Evolutionary conservation across 139 green algal genomes (phyloP).

Genomic region (Chlamydomonas schloesseri): DNA sequence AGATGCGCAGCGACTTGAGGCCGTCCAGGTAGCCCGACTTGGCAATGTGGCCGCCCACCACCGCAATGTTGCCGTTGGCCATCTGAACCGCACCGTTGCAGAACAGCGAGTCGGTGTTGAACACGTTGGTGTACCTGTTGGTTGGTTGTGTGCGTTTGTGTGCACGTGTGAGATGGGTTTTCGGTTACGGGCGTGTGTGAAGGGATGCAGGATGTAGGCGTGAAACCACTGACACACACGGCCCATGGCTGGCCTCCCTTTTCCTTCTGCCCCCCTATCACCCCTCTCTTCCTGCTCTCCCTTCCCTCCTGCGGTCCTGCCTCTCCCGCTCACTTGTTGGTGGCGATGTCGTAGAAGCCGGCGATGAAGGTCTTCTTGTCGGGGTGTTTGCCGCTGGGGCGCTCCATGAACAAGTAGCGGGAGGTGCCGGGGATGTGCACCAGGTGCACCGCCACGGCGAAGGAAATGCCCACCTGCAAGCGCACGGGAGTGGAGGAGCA

Average conservation of each 20-base stretch:
- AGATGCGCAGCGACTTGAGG: conserved; percentile 43
- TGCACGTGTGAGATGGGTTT: too few relatives aligned
- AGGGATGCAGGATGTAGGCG: too few relatives aligned
- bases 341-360: conserved; percentile 43
- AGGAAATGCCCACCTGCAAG: background rate
- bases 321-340: conserved; percentile 26
- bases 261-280: too few relatives aligned
- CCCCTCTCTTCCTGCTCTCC: too few relatives aligned
- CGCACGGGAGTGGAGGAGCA: background rate
- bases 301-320: background rate
- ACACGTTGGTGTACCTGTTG: conserved; percentile 45
- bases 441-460: conserved; percentile 42
- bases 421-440: conserved; percentile 44
- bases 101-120: conserved; percentile 49
- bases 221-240: too few relatives aligned
- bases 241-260: too few relatives aligned
- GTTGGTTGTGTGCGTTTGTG: too few relatives aligned
- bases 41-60: conserved; percentile 51
- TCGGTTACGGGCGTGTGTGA: too few relatives aligned
- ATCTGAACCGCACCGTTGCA: conserved; percentile 36
- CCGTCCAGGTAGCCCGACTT: conserved; percentile 49
- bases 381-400: conserved; percentile 55
- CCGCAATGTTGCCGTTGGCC: conserved; percentile 33
- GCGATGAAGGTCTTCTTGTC: conserved; percentile 47
- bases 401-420: conserved; percentile 52